A percentile compares a stretch with the other conserved stretches of the same genome.
Evolutionary conservation across 2,329 filamentous ascomycete genomes (phyloP).

Genomic region (Zopfia rhizophila): DNA sequence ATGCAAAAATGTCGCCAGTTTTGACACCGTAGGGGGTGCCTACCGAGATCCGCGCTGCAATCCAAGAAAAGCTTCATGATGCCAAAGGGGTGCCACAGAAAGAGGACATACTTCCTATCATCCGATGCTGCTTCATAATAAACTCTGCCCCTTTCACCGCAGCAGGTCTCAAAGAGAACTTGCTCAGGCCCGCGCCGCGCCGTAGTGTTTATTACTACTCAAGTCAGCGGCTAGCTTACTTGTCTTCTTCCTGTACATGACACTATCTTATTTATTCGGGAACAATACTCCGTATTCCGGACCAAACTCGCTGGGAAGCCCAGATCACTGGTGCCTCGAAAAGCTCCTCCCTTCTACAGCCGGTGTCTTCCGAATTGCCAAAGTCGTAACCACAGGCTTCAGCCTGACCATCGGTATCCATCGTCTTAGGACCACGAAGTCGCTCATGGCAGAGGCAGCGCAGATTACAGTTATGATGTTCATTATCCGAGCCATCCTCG

Average conservation of each 20-base stretch:
- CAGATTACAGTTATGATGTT: conserved; percentile 76
- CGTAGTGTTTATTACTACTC: too few species aligned
- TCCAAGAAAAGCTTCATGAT: conserved; percentile 53
- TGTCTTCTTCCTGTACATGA: too few species aligned
- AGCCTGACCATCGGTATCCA: conserved; percentile 72
- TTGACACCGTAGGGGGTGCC: conserved; percentile 41
- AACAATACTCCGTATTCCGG: conserved; percentile 50
- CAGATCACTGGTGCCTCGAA: conserved; percentile 54
- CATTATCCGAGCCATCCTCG: conserved; percentile 63
- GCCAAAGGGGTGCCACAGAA: conserved; percentile 56
- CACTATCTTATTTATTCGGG: conserved; percentile 53
- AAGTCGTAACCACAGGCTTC: conserved; percentile 71
- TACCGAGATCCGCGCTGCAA: conserved; percentile 53
- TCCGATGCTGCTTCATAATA: conserved; percentile 50
- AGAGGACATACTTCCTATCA: conserved; percentile 52
- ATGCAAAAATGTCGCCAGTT: conserved; percentile 34
- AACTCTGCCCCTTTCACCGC: too few species aligned
- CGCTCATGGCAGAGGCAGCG: conserved; percentile 70
- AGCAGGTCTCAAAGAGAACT: too few species aligned
- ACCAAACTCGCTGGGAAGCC: conserved; percentile 53
- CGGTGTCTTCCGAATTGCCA: conserved; percentile 74
- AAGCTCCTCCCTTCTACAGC: conserved; percentile 67
- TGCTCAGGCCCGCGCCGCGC: too few species aligned
- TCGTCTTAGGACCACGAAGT: conserved; percentile 69
- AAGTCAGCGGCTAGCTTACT: too few species aligned